phyloP scores from a whole-genome alignment of 164 flowering plant species.

The Sedum album region DNA sequence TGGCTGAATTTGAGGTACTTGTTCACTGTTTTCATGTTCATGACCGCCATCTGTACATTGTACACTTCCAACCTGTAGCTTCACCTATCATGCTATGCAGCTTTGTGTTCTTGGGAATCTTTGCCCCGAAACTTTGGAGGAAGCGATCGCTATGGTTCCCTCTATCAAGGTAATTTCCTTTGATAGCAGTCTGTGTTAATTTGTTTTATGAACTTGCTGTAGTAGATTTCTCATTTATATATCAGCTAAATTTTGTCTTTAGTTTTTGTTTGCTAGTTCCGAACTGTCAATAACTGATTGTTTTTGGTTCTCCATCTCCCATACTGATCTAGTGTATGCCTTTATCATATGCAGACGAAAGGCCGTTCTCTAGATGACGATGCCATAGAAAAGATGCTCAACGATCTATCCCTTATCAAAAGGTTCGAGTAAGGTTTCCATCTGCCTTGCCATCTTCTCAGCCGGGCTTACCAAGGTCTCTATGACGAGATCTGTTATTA shows the following conservation, averaged over 20 bases:
- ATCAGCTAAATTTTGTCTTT: too few species aligned
- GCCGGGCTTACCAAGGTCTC: neutral
- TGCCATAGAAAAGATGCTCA: slow-evolving; percentile 85
- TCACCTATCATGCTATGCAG: slow-evolving; percentile 31
- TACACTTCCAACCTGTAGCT: neutral
- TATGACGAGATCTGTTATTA: too few species aligned
- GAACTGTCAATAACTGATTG: too few species aligned
- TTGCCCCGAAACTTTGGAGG: slow-evolving; percentile 96
- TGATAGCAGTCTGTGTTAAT: neutral
- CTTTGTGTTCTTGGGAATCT: slow-evolving; percentile 97
- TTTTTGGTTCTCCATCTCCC: neutral
- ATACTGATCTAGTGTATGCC: neutral
- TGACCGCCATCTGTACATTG: neutral
- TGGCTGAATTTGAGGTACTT: slow-evolving; percentile 92
- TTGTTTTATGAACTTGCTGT: neutral
- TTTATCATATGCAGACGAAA: slow-evolving; percentile 41
- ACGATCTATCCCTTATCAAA: slow-evolving; percentile 80
- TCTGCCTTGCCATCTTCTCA: neutral
- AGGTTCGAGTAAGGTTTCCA: slow-evolving; percentile 64
- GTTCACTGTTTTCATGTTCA: neutral
- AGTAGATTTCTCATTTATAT: too few species aligned
- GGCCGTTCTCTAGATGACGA: slow-evolving; percentile 79
- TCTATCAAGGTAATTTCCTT: slow-evolving; percentile 66
- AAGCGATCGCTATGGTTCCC: slow-evolving; percentile 96
- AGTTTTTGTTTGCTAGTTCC: too few species aligned